Base-by-base conservation (phyloP, 2,329 filamentous ascomycete species). In the Arthrocladium fulminans region DNA sequence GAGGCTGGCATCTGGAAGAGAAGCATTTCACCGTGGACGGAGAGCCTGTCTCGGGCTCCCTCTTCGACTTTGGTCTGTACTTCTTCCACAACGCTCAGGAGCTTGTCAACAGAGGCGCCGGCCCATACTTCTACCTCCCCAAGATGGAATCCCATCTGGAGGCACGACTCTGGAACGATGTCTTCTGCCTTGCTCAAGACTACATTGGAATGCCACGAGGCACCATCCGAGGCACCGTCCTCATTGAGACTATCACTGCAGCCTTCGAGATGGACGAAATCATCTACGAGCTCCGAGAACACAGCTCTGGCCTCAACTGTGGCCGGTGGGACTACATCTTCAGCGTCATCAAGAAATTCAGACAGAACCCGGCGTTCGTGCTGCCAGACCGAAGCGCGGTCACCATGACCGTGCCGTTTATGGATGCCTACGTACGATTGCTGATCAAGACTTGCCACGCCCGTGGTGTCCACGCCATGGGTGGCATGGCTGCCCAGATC, bases 231-330 rank as follows among this genome's bases (percentile, higher is more conserved):
- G 92, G 80, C 54, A 98, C 92, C 2, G 90, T 97, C 32, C 74
- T 98, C 60, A 97, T 98, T 63, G 92, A 98, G 79, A 97, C 92
- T 49, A 97, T 98, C 67, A 79, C 90, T 37, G 92, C 92, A 35
- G 92, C 90, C 13, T 98, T 98, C 63, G 92, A 98, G 77, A 98
- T 98, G 92, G 92, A 98, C 62, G 92, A 98, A 81, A 97, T 98
- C 71, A 97, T 98, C 72, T 98, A 96, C 70, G 92, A 97, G 74
- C 83, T 98, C 58, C 85, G 92, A 52, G 90, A 97, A 65, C 92
- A 98, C 76, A 90, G 84, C 67, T 85, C 90, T 5, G 92, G 92
- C 41, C 80, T 98, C 63, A 98, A 98, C 81, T 97, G 92, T 70
- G 92, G 92, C 56, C 85, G 92, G 59, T 98, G 92, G 92, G 92